These are phyloP conservation scores for Sugiyamaella qingdaonensis DNA, from an alignment of 805 yeast species.

Conservation along the genomic window DNA sequence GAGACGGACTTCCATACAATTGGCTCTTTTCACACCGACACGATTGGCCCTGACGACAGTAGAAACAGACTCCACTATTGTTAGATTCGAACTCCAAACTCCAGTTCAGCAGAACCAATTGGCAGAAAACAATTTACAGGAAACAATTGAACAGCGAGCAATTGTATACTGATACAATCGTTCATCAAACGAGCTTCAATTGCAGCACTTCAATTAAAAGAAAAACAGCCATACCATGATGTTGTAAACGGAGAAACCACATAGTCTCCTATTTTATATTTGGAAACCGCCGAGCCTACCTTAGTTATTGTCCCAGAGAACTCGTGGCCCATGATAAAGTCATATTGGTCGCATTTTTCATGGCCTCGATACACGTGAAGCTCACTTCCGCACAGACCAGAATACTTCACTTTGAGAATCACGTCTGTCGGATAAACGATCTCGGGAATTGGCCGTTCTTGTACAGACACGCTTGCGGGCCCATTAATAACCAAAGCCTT, in stretches of 20 bases:
- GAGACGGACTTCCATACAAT: slow-evolving; percentile 54
- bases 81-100: background rate
- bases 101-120: too few relatives aligned
- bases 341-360: slow-evolving; percentile 35
- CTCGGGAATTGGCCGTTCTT: background rate
- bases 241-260: slow-evolving; percentile 49
- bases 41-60: slow-evolving; percentile 50
- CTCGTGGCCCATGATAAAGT: slow-evolving; percentile 54
- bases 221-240: slow-evolving; percentile 40
- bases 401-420: slow-evolving; percentile 43
- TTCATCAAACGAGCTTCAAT: too few relatives aligned
- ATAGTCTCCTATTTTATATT: slow-evolving; percentile 43
- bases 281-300: slow-evolving; percentile 40
- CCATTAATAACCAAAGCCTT: slow-evolving; percentile 49
- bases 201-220: background rate
- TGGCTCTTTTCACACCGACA: slow-evolving; percentile 52
- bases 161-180: too few relatives aligned
- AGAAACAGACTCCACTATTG: slow-evolving; percentile 48
- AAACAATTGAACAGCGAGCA: too few relatives aligned
- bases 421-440: slow-evolving; percentile 37
- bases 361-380: slow-evolving; percentile 54
- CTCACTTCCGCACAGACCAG: slow-evolving; percentile 55
- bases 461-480: slow-evolving; percentile 34
- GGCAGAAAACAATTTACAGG: too few relatives aligned
- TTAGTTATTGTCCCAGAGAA: slow-evolving; percentile 43